phyloP scores from a whole-genome alignment of 495 filamentous ascomycete genomes.

The Penicillium parvum region DNA sequence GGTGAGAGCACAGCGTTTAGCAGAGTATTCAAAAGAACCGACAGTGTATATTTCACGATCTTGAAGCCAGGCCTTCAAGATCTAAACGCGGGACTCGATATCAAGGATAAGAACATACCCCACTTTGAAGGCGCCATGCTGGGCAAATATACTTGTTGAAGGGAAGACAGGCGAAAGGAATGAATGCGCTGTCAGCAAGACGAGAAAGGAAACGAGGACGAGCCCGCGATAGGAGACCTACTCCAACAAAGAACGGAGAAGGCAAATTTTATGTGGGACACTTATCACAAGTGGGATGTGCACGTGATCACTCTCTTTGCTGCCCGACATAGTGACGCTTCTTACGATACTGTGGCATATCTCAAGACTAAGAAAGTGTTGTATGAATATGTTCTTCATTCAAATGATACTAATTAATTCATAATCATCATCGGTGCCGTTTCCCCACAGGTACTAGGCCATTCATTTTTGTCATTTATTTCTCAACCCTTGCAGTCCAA shows the following conservation, averaged over 20 bases:
- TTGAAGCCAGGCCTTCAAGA: not conserved
- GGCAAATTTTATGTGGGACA: conserved; percentile 36
- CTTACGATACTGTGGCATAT: no score
- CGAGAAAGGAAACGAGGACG: conserved; percentile 10
- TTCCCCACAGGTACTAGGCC: conserved; percentile 9
- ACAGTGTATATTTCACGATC: not conserved
- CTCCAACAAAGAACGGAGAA: conserved; percentile 23
- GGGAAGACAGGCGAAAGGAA: conserved; percentile 9
- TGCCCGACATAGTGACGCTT: conserved; percentile 20
- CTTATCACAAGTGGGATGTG: conserved; percentile 20
- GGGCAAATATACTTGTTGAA: conserved; percentile 13
- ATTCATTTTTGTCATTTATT: conserved; percentile 15
- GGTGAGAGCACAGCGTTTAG: not conserved
- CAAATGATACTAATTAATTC: conserved; percentile 31
- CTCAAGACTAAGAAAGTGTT: no score
- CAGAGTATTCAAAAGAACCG: not conserved
- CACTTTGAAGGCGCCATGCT: conserved; percentile 49
- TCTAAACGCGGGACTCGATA: not conserved
- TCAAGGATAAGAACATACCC: conserved; percentile 39
- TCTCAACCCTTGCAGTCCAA: conserved; percentile 4
- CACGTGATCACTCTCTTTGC: conserved; percentile 22
- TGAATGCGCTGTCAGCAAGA: conserved; percentile 17
- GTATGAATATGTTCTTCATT: conserved; percentile 20
- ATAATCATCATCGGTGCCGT: conserved; percentile 29
- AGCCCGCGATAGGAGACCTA: conserved; percentile 21